phyloP scores from a whole-genome alignment of 768 basidiomycete genomes.

The Termitomyces titanicus region DNA sequence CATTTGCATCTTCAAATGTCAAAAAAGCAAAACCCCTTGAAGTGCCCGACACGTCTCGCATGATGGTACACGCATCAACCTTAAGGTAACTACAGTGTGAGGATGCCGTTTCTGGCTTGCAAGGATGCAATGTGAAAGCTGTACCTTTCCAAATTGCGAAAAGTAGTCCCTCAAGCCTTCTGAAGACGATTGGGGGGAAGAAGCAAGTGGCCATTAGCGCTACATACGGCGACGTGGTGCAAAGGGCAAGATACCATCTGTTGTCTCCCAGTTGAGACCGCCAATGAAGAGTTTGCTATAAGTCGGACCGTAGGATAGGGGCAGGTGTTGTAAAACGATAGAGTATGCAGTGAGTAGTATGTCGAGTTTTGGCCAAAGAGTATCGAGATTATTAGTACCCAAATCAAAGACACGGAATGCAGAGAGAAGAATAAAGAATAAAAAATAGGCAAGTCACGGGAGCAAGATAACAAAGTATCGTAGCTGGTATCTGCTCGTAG shows the following conservation, averaged over 20 bases:
- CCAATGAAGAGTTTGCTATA: slow-evolving; percentile 89
- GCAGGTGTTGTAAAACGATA: slow-evolving; percentile 21
- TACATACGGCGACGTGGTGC: slow-evolving; percentile 25
- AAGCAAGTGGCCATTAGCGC: slow-evolving; percentile 32
- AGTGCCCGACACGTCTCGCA: slow-evolving; percentile 73
- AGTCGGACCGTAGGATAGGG: slow-evolving; percentile 20
- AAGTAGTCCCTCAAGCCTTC: slow-evolving; percentile 71
- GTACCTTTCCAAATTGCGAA: slow-evolving; percentile 73
- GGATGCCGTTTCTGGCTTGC: slow-evolving; percentile 3
- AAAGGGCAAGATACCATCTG: slow-evolving; percentile 65
- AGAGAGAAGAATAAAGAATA: slow-evolving; percentile 13
- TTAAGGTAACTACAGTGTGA: slow-evolving; percentile 25
- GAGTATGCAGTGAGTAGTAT: slow-evolving; percentile 23
- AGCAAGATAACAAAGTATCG: slow-evolving; percentile 30
- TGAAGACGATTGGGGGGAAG: slow-evolving; percentile 26
- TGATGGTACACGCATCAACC: slow-evolving; percentile 81
- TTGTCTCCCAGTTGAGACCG: slow-evolving; percentile 89
- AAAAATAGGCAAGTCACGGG: slow-evolving; percentile 13
- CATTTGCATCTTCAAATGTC: slow-evolving; percentile 68
- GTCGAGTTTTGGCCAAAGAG: slow-evolving; percentile 21
- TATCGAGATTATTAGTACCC: slow-evolving; percentile 22
- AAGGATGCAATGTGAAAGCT: slow-evolving; percentile 8
- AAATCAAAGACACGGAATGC: slow-evolving; percentile 16
- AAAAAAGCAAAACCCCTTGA: slow-evolving; percentile 85
- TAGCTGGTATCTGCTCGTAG: slow-evolving; percentile 25